Evolutionary conservation across 2,329 filamentous ascomycete species (phyloP).

Genomic region (Chaetomium sp.): DNA sequence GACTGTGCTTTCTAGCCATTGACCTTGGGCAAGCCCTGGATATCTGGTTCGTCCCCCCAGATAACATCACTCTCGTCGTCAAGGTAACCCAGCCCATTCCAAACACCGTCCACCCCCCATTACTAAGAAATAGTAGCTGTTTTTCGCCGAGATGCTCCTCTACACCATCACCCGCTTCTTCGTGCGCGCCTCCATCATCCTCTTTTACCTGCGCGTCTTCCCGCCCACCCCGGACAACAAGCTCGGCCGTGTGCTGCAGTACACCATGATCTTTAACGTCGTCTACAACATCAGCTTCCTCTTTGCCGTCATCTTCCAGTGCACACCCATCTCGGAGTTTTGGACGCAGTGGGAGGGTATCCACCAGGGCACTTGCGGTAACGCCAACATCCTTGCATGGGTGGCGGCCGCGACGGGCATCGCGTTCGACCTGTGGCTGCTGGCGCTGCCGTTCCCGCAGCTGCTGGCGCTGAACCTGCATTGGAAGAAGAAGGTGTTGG

Average conservation of each 20-base stretch:
- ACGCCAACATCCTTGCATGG: constrained; percentile 54
- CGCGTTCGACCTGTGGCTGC: constrained; percentile 53
- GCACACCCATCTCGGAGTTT: constrained; percentile 52
- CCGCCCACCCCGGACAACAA: constrained; percentile 38
- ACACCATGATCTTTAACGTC: constrained; percentile 45
- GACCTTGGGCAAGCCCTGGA: constrained; percentile 51
- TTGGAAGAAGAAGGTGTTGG: constrained; percentile 52
- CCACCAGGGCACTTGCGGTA: constrained; percentile 51
- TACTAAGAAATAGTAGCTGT: constrained; percentile 41
- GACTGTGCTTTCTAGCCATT: constrained; percentile 20
- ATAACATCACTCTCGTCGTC: constrained; percentile 48
- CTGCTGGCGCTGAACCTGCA: constrained; percentile 46
- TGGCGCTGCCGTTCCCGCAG: constrained; percentile 53
- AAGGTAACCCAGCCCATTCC: constrained; percentile 12
- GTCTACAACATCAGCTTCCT: constrained; percentile 48
- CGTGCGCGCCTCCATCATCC: constrained; percentile 53
- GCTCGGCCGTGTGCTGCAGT: constrained; percentile 47
- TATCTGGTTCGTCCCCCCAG: constrained; percentile 51
- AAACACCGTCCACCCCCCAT: not conserved
- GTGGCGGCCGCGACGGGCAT: constrained; percentile 57
- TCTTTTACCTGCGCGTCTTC: constrained; percentile 60
- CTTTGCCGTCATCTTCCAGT: constrained; percentile 52
- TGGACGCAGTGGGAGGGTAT: constrained; percentile 57
- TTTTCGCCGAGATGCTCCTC: constrained; percentile 47
- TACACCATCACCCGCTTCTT: constrained; percentile 50